These are phyloP conservation scores for Myxozyma vanderwaltii DNA, from an alignment of 805 yeast genomes.

Conservation along the genomic window DNA sequence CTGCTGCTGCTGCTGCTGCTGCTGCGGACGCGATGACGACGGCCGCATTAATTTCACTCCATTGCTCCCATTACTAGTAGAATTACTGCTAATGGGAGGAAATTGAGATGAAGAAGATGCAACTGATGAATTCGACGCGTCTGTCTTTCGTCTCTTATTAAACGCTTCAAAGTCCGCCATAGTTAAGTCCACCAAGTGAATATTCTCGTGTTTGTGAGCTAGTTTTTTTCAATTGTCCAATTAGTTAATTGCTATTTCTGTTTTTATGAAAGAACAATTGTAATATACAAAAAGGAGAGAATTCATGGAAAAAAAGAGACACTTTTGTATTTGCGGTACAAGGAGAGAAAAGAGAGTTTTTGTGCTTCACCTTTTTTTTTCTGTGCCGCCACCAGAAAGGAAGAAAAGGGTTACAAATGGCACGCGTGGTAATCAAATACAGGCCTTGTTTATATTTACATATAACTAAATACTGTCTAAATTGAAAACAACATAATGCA, in stretches of 20 bases:
- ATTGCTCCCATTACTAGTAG: background rate
- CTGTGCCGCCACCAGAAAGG: too few species aligned
- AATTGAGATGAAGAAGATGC: background rate
- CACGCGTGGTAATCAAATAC: too few species aligned
- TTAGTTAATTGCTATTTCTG: too few species aligned
- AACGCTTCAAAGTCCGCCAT: constrained; percentile 15
- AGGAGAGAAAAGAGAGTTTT: background rate
- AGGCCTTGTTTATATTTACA: too few species aligned
- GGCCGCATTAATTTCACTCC: constrained; percentile 3
- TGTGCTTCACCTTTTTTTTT: too few species aligned
- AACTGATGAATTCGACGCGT: background rate
- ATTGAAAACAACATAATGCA: too few species aligned
- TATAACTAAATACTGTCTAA: too few species aligned
- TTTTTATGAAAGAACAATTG: too few species aligned
- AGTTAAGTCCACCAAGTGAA: too few species aligned
- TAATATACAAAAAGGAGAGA: background rate
- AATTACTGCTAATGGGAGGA: background rate
- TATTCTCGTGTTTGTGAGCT: too few species aligned
- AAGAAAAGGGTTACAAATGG: too few species aligned
- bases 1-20: background rate
- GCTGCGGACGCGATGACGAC: constrained; percentile 11
- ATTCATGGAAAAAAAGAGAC: background rate
- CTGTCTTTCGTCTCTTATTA: constrained; percentile 16
- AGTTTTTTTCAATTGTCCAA: too few species aligned
- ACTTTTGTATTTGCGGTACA: background rate